Evolutionary conservation across 129 eudicot species (phyloP).

Genomic region (Apium graveolens): DNA sequence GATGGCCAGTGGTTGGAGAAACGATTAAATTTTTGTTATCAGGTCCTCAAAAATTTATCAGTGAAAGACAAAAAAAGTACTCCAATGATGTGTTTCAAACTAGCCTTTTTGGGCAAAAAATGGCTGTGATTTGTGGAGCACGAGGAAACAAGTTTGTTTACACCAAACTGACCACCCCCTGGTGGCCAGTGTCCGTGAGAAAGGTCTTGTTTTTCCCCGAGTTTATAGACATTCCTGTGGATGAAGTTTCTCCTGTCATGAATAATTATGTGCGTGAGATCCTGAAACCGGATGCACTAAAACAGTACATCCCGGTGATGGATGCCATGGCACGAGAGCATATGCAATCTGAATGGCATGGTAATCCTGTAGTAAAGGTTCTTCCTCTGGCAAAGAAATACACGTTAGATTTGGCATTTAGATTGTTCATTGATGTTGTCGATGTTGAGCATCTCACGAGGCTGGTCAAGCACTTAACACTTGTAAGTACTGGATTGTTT

Average conservation of each 20-base stretch:
- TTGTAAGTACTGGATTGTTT: no score
- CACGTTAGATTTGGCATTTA: conserved; percentile 19
- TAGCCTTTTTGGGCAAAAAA: neutral
- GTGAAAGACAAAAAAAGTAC: conserved; percentile 14
- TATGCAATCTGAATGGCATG: neutral
- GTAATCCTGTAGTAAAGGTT: conserved; percentile 6
- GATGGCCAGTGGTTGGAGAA: no score
- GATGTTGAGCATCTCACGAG: conserved; percentile 17
- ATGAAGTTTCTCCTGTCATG: no score
- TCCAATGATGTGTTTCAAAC: conserved; percentile 18
- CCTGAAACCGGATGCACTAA: conserved; percentile 14
- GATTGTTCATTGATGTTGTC: conserved; percentile 15
- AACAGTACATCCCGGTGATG: neutral
- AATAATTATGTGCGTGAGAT: no score
- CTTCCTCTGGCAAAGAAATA: conserved; percentile 16
- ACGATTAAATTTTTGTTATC: neutral
- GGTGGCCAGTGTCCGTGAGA: conserved; percentile 22
- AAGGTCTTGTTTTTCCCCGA: conserved; percentile 19
- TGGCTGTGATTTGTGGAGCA: conserved; percentile 20
- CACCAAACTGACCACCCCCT: conserved; percentile 11
- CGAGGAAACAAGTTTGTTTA: conserved; percentile 27
- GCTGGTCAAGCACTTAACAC: neutral
- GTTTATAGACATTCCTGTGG: neutral
- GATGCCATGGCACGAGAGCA: no score
- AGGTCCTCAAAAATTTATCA: conserved; percentile 22